Evolutionary conservation across 176 grass and related monocot genomes (phyloP).

Genomic region (Oryza officinalis): DNA sequence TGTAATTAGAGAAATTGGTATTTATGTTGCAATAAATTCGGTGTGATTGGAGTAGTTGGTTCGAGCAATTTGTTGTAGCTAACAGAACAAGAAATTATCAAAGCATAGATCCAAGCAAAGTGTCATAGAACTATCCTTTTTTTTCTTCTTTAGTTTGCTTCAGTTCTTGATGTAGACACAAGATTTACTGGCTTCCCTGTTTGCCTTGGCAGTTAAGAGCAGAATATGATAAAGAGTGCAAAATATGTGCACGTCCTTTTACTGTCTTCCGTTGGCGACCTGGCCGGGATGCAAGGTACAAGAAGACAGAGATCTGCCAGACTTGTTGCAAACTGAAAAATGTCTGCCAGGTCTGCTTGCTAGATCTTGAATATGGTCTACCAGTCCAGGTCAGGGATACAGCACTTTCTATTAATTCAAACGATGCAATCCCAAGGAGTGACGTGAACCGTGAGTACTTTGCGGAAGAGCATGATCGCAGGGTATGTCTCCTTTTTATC

Average conservation of each 20-base stretch:
- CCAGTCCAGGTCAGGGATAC: slow-evolving; percentile 95
- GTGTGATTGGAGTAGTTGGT: neutral
- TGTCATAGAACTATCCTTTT: neutral
- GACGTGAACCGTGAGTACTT: slow-evolving; percentile 96
- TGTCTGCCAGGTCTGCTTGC: slow-evolving; percentile 92
- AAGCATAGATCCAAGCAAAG: neutral
- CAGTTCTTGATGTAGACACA: neutral
- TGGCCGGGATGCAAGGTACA: slow-evolving; percentile 93
- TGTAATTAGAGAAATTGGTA: too few species aligned
- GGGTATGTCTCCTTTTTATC: slow-evolving; percentile 54
- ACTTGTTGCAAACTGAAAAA: slow-evolving; percentile 99
- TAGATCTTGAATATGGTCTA: slow-evolving; percentile 96
- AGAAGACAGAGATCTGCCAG: slow-evolving; percentile 98
- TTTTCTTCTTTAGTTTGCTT: slow-evolving; percentile 9
- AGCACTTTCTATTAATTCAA: slow-evolving; percentile 75
- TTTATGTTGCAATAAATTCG: too few species aligned
- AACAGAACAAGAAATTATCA: neutral
- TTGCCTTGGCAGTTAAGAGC: slow-evolving; percentile 64
- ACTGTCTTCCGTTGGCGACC: slow-evolving; percentile 96
- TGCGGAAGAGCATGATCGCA: slow-evolving; percentile 96
- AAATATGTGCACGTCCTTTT: slow-evolving; percentile 89
- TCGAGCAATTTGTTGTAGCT: neutral
- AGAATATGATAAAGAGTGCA: slow-evolving; percentile 97
- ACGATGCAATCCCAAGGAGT: slow-evolving; percentile 92
- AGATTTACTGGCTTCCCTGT: slow-evolving; percentile 28